A percentile compares a stretch with the other conserved stretches of the same genome.
Evolutionary conservation across 2,329 filamentous ascomycete genomes (phyloP).

Genomic region (Incumbomyces delicatus): DNA sequence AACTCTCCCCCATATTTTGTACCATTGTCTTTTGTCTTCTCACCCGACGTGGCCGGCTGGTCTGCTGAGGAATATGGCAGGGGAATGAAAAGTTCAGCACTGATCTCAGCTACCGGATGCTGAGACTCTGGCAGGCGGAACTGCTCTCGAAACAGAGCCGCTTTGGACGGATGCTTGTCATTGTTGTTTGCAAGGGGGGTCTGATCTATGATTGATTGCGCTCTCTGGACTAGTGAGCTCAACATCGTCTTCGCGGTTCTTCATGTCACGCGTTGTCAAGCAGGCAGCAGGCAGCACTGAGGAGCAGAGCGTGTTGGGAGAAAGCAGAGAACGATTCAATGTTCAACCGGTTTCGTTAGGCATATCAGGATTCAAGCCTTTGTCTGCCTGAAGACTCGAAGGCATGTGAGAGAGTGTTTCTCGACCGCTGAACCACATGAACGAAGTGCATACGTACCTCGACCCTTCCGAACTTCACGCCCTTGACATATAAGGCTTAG

Average conservation of each 20-base stretch:
- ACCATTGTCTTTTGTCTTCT: constrained; percentile 49
- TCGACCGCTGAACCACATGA: no score
- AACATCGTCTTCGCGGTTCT: constrained; percentile 27
- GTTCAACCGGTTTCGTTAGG: no score
- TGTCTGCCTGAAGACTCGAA: no score
- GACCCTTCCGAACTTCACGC: no score
- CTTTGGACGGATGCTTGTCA: constrained; percentile 76
- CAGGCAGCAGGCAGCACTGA: no score
- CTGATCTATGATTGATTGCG: constrained; percentile 88
- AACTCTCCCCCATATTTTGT: constrained; percentile 88
- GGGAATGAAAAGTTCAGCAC: constrained; percentile 83
- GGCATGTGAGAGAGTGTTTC: no score
- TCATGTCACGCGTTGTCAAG: no score
- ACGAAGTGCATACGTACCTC: no score
- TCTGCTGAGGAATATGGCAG: constrained; percentile 49
- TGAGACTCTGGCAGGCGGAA: constrained; percentile 91
- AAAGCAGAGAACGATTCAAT: no score
- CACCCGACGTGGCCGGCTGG: constrained; percentile 48
- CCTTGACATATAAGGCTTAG: no score
- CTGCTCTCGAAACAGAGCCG: constrained; percentile 86
- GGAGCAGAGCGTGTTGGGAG: no score
- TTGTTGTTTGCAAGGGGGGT: constrained; percentile 65
- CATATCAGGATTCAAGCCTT: no score
- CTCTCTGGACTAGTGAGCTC: constrained; percentile 84
- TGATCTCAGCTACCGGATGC: constrained; percentile 90